Percentiles rank a stretch among this genome's conserved stretches.
These are phyloP conservation scores for Naganishia vaughanmartiniae DNA, from an alignment of 768 basidiomycete species.

Conservation along the genomic window DNA sequence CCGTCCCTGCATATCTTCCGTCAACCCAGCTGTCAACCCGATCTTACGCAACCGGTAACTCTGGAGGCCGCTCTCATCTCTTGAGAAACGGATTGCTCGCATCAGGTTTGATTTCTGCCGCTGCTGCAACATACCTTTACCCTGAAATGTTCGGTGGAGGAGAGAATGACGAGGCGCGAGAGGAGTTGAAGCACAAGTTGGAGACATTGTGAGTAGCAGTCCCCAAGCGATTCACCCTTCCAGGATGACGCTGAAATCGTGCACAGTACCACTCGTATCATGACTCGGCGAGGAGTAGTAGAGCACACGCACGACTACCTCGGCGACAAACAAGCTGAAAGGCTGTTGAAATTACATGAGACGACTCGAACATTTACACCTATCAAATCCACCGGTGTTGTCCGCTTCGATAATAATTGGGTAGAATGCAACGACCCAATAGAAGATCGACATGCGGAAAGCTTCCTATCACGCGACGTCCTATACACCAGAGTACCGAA, in stretches of 20 bases:
- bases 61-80: slow-evolving; percentile 19
- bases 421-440: slow-evolving; percentile 84
- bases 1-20: background rate
- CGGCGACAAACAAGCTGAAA: slow-evolving; percentile 5
- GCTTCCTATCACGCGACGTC: slow-evolving; percentile 64
- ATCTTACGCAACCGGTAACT: slow-evolving; percentile 9
- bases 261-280: slow-evolving; percentile 28
- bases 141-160: slow-evolving; percentile 20
- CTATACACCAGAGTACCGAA: slow-evolving; percentile 41
- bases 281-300: slow-evolving; percentile 26
- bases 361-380: slow-evolving; percentile 19
- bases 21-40: background rate
- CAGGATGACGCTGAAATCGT: background rate
- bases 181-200: slow-evolving; percentile 9
- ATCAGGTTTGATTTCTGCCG: slow-evolving; percentile 13
- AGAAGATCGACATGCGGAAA: slow-evolving; percentile 78
- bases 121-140: slow-evolving; percentile 27
- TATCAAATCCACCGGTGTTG: slow-evolving; percentile 34
- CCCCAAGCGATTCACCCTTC: too few relatives aligned
- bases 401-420: slow-evolving; percentile 66
- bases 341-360: slow-evolving; percentile 14
- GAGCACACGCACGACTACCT: slow-evolving; percentile 28
- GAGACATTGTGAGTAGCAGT: slow-evolving; percentile 26
- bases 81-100: slow-evolving; percentile 28
- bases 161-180: background rate